Conservation (phyloP, 1,139 yeast genomes). For the Yamadazyma membranifaciens region DNA sequence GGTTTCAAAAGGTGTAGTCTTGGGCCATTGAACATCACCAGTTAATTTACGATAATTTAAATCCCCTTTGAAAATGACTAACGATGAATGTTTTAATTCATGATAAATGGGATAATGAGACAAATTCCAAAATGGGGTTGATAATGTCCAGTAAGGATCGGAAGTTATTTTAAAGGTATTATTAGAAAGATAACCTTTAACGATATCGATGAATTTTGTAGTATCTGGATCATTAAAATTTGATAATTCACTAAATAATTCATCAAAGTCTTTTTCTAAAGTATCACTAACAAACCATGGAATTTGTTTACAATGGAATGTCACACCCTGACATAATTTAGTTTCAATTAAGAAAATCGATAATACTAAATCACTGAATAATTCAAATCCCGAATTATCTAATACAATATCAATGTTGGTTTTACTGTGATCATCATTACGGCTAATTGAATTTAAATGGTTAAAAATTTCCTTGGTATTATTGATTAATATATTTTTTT, state of each 20-base stretch:
- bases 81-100: constrained; percentile 48
- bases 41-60: constrained; percentile 91
- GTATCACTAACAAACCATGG: constrained; percentile 99
- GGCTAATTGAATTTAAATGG: constrained; percentile 15
- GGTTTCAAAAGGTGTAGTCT: constrained; percentile 66
- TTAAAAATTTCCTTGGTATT: constrained; percentile 73
- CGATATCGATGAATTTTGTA: constrained; percentile 26
- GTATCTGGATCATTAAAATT: constrained; percentile 53
- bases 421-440: constrained; percentile 30
- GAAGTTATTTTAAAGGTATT: constrained; percentile 60
- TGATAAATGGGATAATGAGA: constrained; percentile 32
- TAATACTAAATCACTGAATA: constrained; percentile 82
- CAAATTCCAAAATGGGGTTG: constrained; percentile 69
- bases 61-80: constrained; percentile 91
- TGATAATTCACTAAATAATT: constrained; percentile 57
- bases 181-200: constrained; percentile 49
- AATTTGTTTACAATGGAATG: constrained; percentile 82
- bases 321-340: constrained; percentile 58
- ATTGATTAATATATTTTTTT: constrained; percentile 77
- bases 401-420: constrained; percentile 69
- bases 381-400: constrained; percentile 94
- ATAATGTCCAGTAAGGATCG: constrained; percentile 84
- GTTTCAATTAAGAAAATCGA: constrained; percentile 75
- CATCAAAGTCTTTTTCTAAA: constrained; percentile 72
- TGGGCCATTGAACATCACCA: constrained; percentile 86